Conservation (phyloP, 2,329 filamentous ascomycete species). For the Helotiales sp. region DNA sequence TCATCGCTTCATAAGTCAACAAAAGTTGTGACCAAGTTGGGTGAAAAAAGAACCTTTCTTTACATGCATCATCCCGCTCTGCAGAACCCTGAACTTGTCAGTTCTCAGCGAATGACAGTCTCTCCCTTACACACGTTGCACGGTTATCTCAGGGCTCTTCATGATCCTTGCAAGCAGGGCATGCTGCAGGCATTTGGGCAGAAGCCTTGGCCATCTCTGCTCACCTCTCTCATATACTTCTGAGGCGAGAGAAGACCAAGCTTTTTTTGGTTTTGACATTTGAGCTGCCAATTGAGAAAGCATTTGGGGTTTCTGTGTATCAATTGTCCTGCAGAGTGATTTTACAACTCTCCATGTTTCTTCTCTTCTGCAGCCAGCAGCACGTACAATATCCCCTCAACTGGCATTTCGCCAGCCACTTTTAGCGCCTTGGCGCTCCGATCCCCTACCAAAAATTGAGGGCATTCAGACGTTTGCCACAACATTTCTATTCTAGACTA, state of each 20-base stretch:
- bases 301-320: neutral
- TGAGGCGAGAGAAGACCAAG: neutral
- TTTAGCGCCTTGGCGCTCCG: neutral
- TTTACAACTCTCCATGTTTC: neutral
- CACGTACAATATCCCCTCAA: neutral
- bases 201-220: neutral
- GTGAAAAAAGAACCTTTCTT: neutral
- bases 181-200: neutral
- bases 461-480: neutral
- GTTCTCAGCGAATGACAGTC: neutral
- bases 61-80: constrained; percentile 6
- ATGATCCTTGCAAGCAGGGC: neutral
- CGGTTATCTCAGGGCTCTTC: neutral
- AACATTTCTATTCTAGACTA: neutral
- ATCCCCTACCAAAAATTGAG: neutral
- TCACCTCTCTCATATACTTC: neutral
- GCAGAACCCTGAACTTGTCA: neutral
- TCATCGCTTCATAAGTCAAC: neutral
- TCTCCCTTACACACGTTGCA: neutral
- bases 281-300: neutral
- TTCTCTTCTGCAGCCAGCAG: too few species aligned
- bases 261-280: neutral
- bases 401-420: neutral
- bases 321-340: neutral
- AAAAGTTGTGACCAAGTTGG: neutral